phyloP scores from a whole-genome alignment of 352 stramenopile species.

The Phytophthora pistaciae region DNA sequence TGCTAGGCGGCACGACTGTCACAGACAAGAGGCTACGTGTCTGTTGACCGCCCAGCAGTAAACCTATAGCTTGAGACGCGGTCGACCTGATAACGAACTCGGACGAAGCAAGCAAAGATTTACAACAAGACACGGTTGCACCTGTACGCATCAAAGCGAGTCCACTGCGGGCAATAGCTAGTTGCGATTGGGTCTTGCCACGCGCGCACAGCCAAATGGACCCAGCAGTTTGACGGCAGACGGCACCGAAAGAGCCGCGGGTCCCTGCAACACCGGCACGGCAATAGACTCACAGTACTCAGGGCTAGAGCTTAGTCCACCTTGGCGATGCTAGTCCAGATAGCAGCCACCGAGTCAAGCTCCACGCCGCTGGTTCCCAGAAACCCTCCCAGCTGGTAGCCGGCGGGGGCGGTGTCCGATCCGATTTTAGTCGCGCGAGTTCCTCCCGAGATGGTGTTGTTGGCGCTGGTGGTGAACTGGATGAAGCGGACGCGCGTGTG shows the following conservation, averaged over 20 bases:
- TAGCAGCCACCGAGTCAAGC: too few relatives aligned
- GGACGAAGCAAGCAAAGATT: not conserved
- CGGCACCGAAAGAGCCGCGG: not conserved
- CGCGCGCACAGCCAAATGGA: not conserved
- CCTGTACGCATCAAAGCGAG: not conserved
- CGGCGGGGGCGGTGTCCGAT: too few relatives aligned
- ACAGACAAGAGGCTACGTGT: not conserved
- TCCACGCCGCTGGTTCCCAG: too few relatives aligned
- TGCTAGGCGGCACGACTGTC: not conserved
- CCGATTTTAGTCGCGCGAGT: too few relatives aligned
- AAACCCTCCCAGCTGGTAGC: too few relatives aligned
- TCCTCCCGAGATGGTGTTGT: not conserved
- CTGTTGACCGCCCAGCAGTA: not conserved
- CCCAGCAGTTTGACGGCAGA: not conserved
- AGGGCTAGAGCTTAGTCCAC: too few relatives aligned
- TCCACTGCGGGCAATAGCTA: not conserved
- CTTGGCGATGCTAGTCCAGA: too few relatives aligned
- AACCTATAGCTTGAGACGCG: not conserved
- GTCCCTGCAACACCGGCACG: slow-evolving; percentile 2
- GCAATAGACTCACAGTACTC: not conserved
- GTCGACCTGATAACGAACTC: slow-evolving; percentile 1
- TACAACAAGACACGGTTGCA: not conserved
- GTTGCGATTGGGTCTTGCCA: not conserved
- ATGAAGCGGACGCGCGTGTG: not conserved
- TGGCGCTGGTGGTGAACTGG: not conserved